Evolutionary conservation across 1,284 basidiomycete genomes (phyloP), one percentile per base, ranked within the genome.

Genomic region (Coniophora puteana): DNA sequence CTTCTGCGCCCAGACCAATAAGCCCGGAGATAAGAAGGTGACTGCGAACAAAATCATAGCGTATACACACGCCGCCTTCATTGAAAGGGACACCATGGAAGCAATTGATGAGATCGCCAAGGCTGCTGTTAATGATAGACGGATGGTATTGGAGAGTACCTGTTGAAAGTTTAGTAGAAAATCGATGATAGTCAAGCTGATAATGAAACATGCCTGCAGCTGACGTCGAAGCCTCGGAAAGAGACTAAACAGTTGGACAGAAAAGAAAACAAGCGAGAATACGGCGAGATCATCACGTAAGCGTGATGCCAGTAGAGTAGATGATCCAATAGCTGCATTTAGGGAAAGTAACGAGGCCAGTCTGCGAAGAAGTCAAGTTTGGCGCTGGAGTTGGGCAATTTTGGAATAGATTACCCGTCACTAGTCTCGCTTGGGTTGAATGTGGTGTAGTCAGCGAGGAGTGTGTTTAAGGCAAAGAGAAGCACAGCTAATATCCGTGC

Each of bases 271-370:
- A 35, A 99, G 74, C 18, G 90, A 85, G 60, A 98, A 99, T 14
- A 97, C 94, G 29, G 91, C 82, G 27, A 85, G 63, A 58, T 94
- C 89, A 46, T 86, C 82, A 18, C 78, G 68, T 24, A 99, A 71
- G 43, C 96, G 83, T 20, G 93, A 97, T 21, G 93, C 93, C 40
- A 99, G 74, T 25, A 99, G 94, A 31, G 97, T 90, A 12, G 89
- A 92, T 5, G 92, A 91, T 25, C 89, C 94, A 43, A 98, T 84
- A 23, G 92, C 93, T 17, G 94, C 94, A 51, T 97, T 98, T 69
- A 95, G 87, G 23, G 93, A 94, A 29, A 99, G 64, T 18, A 95
- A 89, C 18, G 91, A 92, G 12, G 89, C 86, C 36, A 95, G 68
- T 53, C 91, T 94, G 44, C 48, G 29, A 32, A n/a, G n/a, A n/a